Base-by-base conservation (phyloP, 1,284 basidiomycete genomes). In the Papiliotrema flavescens region DNA sequence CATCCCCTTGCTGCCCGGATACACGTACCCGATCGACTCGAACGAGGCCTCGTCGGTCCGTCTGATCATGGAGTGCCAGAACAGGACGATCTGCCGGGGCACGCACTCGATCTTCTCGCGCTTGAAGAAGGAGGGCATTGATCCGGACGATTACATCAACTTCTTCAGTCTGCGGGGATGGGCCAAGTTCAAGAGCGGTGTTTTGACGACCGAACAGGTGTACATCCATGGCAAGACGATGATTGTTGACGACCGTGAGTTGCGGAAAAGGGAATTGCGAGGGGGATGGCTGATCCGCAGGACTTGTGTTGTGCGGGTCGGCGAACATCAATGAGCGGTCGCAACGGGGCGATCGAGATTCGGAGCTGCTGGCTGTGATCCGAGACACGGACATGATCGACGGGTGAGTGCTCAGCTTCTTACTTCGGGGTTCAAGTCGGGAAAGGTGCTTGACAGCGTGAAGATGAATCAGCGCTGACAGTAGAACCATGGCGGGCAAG, bases 271-370 rank as follows among this genome's bases (percentile, higher is more conserved):
- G 34, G 24, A 11, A 32, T 5, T 32, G 28, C 22, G n/a, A n/a
- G 34, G 28, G 5, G 36, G n/a, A 22, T 19, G 15, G 36, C 56
- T 54, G 15, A 59, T n/a, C 2, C 20, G 14, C 44, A 70, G 67
- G 93, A 34, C 80, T 96, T 42, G 94, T 87, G n/a, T 91, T 98
- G 62, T 97, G 97, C 64, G 95, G 95, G n/a, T 96, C 93, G 55
- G 95, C 95, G 19, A 98, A 98, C 73, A 95, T 98, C 80, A 98
- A 99, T 71, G 95, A 99, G 75, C 85, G 95, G 34, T 95, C 90
- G 32, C 90, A 93, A 73, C 83, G 91, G 22, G 95, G 95, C 37
- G 95, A 98, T 74, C 86, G 96, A 42, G 95, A 99, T 75, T 97
- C 94, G 5, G 95, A 99, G 73, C 77, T 98, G 20, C 90, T 93